Percentiles rank a stretch among this genome's conserved stretches.
Evolutionary conservation across 495 filamentous ascomycete genomes (phyloP).

Genomic region (Podospora pseudopauciseta): DNA sequence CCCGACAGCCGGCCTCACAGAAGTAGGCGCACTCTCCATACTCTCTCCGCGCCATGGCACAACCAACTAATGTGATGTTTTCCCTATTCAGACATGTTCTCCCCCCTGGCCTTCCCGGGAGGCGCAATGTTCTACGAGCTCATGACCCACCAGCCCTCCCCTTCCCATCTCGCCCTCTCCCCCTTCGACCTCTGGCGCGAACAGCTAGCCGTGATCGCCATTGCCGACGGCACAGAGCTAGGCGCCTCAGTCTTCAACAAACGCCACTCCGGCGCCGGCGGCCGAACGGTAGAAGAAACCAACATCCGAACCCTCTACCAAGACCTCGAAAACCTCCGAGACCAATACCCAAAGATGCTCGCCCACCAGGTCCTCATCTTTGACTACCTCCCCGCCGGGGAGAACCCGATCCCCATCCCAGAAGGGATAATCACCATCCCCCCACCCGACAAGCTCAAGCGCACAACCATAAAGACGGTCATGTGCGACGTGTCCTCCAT

Average conservation of each 20-base stretch:
- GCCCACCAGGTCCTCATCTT: conserved; percentile 78
- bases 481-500: conserved; percentile 87
- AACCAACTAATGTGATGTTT: conserved; percentile 30
- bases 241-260: conserved; percentile 38
- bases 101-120: conserved; percentile 83
- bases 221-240: conserved; percentile 69
- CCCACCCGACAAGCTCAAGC: conserved; percentile 62
- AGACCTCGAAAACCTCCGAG: conserved; percentile 65
- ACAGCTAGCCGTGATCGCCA: conserved; percentile 71
- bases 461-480: conserved; percentile 90
- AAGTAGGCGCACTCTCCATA: conserved; percentile 54
- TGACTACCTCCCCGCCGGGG: conserved; percentile 53
- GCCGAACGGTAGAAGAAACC: conserved; percentile 43
- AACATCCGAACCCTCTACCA: conserved; percentile 55
- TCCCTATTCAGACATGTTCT: conserved; percentile 77
- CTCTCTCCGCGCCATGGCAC: background rate
- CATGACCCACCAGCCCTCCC: conserved; percentile 69
- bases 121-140: conserved; percentile 90
- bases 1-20: conserved; percentile 82
- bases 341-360: conserved; percentile 69
- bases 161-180: conserved; percentile 71
- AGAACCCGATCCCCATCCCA: conserved; percentile 48
- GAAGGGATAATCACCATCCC: conserved; percentile 70
- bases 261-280: conserved; percentile 41
- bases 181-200: conserved; percentile 85